A percentile compares a stretch with the other conserved stretches of the same genome.
Conservation (phyloP, 2,329 filamentous ascomycete species). For the Fusarium camptoceras region DNA sequence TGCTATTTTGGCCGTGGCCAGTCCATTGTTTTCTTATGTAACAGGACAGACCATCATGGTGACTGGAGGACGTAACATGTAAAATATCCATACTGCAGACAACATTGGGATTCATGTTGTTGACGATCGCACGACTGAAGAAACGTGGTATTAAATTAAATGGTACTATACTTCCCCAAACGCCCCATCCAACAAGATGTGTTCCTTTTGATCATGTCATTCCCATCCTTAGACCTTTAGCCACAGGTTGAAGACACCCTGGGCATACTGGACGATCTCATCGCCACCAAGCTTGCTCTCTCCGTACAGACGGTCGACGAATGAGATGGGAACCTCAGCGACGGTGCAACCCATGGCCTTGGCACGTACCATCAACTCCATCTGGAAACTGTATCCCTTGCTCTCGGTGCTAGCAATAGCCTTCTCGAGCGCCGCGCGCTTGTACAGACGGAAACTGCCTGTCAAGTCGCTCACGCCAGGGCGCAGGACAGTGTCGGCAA, state of each 20-base stretch:
- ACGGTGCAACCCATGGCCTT: slow-evolving; percentile 96
- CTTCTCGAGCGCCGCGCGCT: slow-evolving; percentile 87
- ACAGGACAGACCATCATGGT: slow-evolving; percentile 89
- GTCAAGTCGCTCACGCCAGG: slow-evolving; percentile 97
- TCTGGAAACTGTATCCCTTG: slow-evolving; percentile 99
- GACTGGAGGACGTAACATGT: slow-evolving; percentile 79
- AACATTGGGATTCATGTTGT: background rate
- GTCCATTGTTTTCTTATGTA: slow-evolving; percentile 86
- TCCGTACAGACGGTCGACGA: slow-evolving; percentile 94
- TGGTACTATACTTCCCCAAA: slow-evolving; percentile 48
- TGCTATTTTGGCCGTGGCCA: slow-evolving; percentile 80
- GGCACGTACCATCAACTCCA: slow-evolving; percentile 99
- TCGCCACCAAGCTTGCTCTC: slow-evolving; percentile 94
- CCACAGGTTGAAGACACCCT: slow-evolving; percentile 83
- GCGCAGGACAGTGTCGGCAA: slow-evolving; percentile 92
- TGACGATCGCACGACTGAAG: slow-evolving; percentile 21
- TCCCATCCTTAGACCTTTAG: slow-evolving; percentile 70
- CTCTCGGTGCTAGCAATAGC: slow-evolving; percentile 92
- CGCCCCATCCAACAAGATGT: slow-evolving; percentile 46
- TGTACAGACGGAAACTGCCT: slow-evolving; percentile 94
- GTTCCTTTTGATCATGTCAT: slow-evolving; percentile 40
- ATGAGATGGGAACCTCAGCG: slow-evolving; percentile 94
- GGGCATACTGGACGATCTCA: slow-evolving; percentile 97
- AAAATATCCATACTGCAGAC: background rate
- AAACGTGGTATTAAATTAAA: slow-evolving; percentile 51